A percentile compares a stretch with the other conserved stretches of the same genome.
phyloP scores from a whole-genome alignment of 75 land plant genomes.

The Pinus taeda region DNA sequence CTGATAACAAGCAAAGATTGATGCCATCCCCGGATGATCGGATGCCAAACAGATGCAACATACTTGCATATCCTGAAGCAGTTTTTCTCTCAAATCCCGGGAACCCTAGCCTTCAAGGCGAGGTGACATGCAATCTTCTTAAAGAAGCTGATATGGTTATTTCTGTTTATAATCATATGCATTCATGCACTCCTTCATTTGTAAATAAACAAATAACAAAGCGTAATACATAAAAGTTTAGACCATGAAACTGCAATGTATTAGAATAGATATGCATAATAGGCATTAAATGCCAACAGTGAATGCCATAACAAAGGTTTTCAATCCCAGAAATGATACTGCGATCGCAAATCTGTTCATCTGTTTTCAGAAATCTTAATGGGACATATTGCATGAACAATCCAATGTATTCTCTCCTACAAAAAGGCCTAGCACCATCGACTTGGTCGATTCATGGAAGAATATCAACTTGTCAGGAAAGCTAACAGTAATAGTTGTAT shows the following conservation, averaged over 20 bases:
- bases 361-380: not conserved
- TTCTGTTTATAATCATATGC: constrained; percentile 1
- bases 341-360: not conserved
- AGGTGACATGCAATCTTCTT: constrained; percentile 39
- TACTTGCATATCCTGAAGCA: constrained; percentile 85
- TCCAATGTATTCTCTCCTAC: not conserved
- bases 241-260: not conserved
- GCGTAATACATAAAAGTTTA: not conserved
- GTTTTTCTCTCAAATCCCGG: constrained; percentile 56
- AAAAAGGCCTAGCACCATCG: not conserved
- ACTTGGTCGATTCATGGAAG: constrained; percentile 1
- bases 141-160: not conserved
- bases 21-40: constrained; percentile 86
- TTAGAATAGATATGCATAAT: not conserved
- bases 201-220: not conserved
- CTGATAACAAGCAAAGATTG: constrained; percentile 58
- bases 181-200: not conserved
- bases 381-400: not conserved
- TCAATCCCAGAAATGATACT: not conserved
- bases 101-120: constrained; percentile 62
- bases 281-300: not conserved
- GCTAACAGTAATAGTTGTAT: not conserved
- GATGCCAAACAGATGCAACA: constrained; percentile 38
- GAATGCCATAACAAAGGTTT: not conserved
- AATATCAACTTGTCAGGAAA: not conserved